Evolutionary conservation across 1,284 basidiomycete genomes (phyloP), one percentile per base, ranked within the genome.

Genomic region (Blastosporella zonata): DNA sequence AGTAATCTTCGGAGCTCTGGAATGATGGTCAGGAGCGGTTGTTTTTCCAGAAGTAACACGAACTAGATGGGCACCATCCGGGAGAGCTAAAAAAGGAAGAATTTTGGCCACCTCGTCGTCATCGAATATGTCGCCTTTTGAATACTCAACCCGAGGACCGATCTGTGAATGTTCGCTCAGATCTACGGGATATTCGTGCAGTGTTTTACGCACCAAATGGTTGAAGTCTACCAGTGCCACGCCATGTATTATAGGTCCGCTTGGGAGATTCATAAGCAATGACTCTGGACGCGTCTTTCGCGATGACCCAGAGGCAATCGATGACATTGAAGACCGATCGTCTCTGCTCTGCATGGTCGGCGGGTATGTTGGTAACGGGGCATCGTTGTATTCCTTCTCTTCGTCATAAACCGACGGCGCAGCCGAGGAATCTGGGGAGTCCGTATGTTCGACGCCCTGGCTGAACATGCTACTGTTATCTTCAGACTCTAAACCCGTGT

Each of bases 21-120:
- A 33, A 7, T 28, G 21, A 37, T 48, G 39, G 55, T 33, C 58
- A 50, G 43, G 15, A 35, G 46, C 8, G 49, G 17, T 18, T 46
- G 1, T 13, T 37, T 25, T 9, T 33, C 20, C 8, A 21, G 48
- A 41, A 17, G 23, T 36, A 35, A 23, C 46, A 63, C 73, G 55
- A 60, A 94, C 92, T 56, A 98, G 68, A 69, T 99, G 96, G 10
- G 95, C 94, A 22, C 96, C 96, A 61, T 99, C 97, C 0, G 96
- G 96, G 17, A 99, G 78, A 0, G 96, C 97, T n/a, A 99, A 78
- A 70, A 99, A 99, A 0, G 96, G 96, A 15, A 99, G 73, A 35
- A 93, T 84, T 61, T 87, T 86, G 31, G 77, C 72, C 39, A 96
- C 76, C 59, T 90, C 89, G 54, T 91, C 87, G 61, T 96, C 85